These are phyloP conservation scores for Fusarium pseudoanthophilum DNA, from an alignment of 2,329 filamentous ascomycete species.

Conservation along the genomic window DNA sequence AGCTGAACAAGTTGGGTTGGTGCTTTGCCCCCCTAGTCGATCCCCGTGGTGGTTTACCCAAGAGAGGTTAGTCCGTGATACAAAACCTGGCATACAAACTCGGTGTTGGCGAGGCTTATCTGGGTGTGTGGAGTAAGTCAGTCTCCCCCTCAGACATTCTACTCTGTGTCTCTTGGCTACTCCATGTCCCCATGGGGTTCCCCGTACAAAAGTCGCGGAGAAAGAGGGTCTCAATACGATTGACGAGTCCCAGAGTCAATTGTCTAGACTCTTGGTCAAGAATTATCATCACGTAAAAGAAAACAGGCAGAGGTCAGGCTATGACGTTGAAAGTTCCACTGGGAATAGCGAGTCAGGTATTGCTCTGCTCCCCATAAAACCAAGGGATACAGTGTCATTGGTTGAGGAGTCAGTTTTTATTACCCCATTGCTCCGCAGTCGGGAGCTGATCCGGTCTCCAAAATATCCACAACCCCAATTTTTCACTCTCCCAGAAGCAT, in stretches of 20 bases:
- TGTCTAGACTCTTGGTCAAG: neutral
- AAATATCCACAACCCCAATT: constrained; percentile 18
- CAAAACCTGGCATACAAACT: constrained; percentile 10
- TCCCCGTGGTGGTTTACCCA: constrained; percentile 18
- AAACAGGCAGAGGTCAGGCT: neutral
- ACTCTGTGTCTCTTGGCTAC: neutral
- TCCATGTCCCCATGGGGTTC: constrained; percentile 25
- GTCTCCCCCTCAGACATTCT: neutral
- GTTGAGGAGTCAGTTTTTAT: constrained; percentile 17
- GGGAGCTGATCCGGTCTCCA: constrained; percentile 19
- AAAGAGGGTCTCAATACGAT: constrained; percentile 4
- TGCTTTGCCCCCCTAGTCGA: constrained; percentile 17
- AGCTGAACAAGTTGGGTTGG: neutral
- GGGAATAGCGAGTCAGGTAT: constrained; percentile 17
- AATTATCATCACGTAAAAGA: constrained; percentile 31
- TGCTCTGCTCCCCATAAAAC: neutral
- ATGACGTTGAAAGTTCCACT: constrained; percentile 33
- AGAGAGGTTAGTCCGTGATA: constrained; percentile 1
- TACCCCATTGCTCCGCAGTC: constrained; percentile 24
- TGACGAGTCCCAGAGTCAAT: neutral
- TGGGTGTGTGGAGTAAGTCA: constrained; percentile 15
- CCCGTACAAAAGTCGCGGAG: neutral
- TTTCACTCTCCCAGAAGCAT: neutral
- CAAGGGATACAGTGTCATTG: neutral
- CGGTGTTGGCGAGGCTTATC: neutral